These are phyloP conservation scores for Lecanosticta acicola DNA, from an alignment of 2,329 filamentous ascomycete genomes.

Conservation along the genomic window DNA sequence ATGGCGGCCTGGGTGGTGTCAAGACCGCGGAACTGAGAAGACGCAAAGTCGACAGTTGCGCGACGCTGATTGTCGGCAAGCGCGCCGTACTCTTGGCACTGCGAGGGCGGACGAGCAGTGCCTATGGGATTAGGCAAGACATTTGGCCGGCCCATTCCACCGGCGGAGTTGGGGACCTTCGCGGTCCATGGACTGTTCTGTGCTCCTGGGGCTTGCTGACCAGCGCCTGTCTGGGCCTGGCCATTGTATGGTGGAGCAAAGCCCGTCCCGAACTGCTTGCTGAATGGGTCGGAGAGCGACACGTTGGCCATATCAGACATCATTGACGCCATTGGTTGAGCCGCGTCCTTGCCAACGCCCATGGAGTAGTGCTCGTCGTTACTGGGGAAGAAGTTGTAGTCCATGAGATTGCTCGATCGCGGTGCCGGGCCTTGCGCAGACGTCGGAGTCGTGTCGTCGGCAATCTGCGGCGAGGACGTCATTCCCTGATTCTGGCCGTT, in stretches of 20 bases:
- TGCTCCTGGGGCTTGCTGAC: background rate
- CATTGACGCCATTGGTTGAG: background rate
- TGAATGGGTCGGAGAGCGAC: background rate
- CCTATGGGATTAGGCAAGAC: constrained; percentile 11
- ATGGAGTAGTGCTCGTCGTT: constrained; percentile 7
- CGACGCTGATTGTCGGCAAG: constrained; percentile 1
- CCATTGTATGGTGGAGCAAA: background rate
- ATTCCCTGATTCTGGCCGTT: background rate
- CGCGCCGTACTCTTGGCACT: constrained; percentile 5
- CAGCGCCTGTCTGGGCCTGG: background rate
- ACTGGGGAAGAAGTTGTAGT: constrained; percentile 18
- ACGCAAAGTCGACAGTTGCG: background rate
- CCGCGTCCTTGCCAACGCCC: background rate
- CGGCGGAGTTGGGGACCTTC: constrained; percentile 2
- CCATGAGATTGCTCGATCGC: constrained; percentile 5
- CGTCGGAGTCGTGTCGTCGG: constrained; percentile 1
- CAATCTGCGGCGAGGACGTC: background rate
- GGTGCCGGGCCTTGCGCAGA: constrained; percentile 1
- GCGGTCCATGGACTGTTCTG: constrained; percentile 1
- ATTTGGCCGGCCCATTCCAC: constrained; percentile 2
- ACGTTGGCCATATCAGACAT: background rate
- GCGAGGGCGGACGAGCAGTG: constrained; percentile 13
- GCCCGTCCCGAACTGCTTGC: background rate
- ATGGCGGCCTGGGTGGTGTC: background rate
- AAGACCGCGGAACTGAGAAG: constrained; percentile 1